These are phyloP conservation scores for Metschnikowia drakensbergensis DNA, from an alignment of 805 yeast species.

Conservation along the genomic window DNA sequence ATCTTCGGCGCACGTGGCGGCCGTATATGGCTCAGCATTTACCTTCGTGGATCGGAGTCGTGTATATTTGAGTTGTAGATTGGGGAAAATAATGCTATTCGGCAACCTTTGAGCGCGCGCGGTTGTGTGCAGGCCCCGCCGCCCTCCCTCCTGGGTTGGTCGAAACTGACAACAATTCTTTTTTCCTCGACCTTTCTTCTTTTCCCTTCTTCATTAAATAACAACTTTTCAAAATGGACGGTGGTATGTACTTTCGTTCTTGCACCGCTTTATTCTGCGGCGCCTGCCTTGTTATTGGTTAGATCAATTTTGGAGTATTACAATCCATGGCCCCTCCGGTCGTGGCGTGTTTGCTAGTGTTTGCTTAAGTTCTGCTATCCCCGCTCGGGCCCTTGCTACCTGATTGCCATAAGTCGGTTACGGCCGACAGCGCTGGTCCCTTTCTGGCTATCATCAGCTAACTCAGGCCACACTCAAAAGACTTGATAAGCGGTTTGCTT, in stretches of 20 bases:
- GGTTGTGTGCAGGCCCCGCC: conserved; percentile 14
- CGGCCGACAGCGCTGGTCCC: too few species aligned
- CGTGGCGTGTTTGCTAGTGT: background rate
- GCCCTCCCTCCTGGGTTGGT: conserved; percentile 17
- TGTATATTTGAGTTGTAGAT: background rate
- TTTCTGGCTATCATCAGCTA: background rate
- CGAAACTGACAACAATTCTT: conserved; percentile 18
- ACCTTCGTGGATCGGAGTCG: background rate
- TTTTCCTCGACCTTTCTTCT: conserved; percentile 21
- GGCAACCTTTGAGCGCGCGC: conserved; percentile 10
- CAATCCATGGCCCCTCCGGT: background rate
- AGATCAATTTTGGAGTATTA: background rate
- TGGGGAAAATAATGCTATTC: conserved; percentile 4
- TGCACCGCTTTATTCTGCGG: background rate
- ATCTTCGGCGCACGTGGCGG: background rate
- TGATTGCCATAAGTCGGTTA: background rate
- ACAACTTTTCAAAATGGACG: conserved; percentile 47
- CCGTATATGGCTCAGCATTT: background rate
- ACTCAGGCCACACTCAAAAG: background rate
- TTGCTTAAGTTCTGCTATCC: background rate
- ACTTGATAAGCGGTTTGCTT: background rate
- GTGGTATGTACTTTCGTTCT: conserved; percentile 44
- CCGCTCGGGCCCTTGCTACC: background rate
- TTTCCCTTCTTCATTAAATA: conserved; percentile 19
- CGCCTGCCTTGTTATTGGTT: background rate